phyloP scores from a whole-genome alignment of 108 stramenopile species.

The Bacterosira constricta region DNA sequence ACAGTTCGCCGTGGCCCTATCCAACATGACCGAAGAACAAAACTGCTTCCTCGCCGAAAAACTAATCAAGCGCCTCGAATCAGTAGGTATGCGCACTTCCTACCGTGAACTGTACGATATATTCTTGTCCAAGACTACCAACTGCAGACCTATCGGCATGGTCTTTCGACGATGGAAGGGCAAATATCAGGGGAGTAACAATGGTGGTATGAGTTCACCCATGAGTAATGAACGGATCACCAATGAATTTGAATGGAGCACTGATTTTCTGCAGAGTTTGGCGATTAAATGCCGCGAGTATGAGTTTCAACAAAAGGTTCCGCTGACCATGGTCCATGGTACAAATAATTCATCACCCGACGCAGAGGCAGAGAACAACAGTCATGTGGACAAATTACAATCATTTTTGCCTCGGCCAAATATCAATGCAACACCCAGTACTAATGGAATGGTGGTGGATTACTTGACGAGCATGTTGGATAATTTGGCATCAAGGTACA shows the following conservation, averaged over 20 bases:
- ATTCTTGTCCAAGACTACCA: conserved; percentile 44
- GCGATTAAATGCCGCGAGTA: conserved; percentile 41
- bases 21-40: conserved; percentile 34
- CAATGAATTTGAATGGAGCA: conserved; percentile 45
- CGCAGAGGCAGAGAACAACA: too few species aligned
- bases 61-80: conserved; percentile 47
- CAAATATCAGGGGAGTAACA: conserved; percentile 1
- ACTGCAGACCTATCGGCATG: conserved; percentile 33
- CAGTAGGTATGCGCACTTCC: conserved; percentile 49
- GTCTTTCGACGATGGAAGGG: conserved; percentile 35
- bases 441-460: not conserved
- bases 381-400: conserved; percentile 1
- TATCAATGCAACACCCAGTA: not conserved
- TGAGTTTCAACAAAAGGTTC: conserved; percentile 37
- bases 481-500: conserved; percentile 17
- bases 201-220: not conserved
- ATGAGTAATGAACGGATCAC: conserved; percentile 11
- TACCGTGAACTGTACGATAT: conserved; percentile 49
- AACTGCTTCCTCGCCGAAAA: conserved; percentile 38
- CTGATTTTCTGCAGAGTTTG: conserved; percentile 33
- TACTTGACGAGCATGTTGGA: conserved; percentile 13
- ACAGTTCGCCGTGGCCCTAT: conserved; percentile 45
- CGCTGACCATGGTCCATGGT: too few species aligned
- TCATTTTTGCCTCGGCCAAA: conserved; percentile 27
- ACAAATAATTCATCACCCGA: too few species aligned